These are phyloP conservation scores for Jaltomata sinuosa DNA, from an alignment of 257 asterid genomes.

Conservation along the genomic window DNA sequence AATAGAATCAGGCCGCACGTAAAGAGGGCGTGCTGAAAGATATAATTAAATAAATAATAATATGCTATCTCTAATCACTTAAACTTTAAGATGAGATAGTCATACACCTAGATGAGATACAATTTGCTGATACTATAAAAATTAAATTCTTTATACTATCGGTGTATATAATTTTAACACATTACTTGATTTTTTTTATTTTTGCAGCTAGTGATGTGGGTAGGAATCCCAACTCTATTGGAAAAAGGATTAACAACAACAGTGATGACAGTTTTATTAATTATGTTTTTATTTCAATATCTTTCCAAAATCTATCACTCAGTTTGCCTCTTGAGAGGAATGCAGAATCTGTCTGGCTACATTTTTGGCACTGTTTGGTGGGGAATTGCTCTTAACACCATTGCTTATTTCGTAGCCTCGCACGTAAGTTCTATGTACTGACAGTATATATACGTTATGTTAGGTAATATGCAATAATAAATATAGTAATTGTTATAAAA, in stretches of 20 bases:
- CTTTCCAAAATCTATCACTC: conserved; percentile 22
- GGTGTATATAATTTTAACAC: background rate
- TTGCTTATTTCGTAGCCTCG: conserved; percentile 23
- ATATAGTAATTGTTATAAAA: no score
- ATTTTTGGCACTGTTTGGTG: conserved; percentile 27
- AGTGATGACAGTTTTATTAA: conserved; percentile 14
- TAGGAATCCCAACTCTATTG: conserved; percentile 13
- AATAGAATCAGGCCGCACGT: background rate
- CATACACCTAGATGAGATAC: no score
- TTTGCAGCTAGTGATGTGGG: conserved; percentile 19
- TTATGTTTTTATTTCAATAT: conserved; percentile 20
- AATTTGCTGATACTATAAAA: no score
- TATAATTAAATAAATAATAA: background rate
- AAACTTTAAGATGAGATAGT: background rate
- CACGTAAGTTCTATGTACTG: background rate
- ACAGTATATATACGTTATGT: background rate
- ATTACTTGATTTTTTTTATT: background rate
- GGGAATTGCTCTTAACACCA: conserved; percentile 25
- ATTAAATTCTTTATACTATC: background rate
- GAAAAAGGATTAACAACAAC: conserved; percentile 10
- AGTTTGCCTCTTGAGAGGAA: conserved; percentile 6
- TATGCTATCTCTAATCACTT: background rate
- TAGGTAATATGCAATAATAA: background rate
- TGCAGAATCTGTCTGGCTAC: conserved; percentile 21
- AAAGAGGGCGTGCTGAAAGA: background rate